Evolutionary conservation across 2,329 filamentous ascomycete genomes (phyloP).

Genomic region (Teratosphaeria nubilosa): DNA sequence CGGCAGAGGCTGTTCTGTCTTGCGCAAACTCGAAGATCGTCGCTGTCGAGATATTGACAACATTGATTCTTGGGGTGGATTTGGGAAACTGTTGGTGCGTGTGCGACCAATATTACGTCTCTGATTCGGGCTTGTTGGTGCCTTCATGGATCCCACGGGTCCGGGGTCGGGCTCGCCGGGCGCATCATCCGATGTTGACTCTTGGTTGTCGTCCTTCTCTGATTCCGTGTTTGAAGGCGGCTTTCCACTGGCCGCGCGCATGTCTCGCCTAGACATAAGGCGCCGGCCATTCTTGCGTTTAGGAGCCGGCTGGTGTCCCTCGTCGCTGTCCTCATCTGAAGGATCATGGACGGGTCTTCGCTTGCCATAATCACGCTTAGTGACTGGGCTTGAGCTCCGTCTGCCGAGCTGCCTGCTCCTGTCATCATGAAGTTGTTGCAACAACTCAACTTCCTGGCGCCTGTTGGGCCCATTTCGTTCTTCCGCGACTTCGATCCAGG

Average conservation of each 20-base stretch:
- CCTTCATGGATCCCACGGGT: slow-evolving; percentile 13
- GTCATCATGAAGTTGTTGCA: slow-evolving; percentile 64
- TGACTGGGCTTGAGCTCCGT: slow-evolving; percentile 26
- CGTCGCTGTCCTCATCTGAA: slow-evolving; percentile 10
- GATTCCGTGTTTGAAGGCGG: slow-evolving; percentile 16
- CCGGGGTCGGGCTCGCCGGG: not conserved
- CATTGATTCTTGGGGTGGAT: slow-evolving; percentile 10
- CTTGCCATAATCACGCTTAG: slow-evolving; percentile 22
- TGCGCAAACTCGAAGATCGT: slow-evolving; percentile 16
- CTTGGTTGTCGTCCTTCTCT: not conserved
- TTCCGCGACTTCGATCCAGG: slow-evolving; percentile 79
- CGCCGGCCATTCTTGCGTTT: slow-evolving; percentile 24
- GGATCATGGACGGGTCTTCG: slow-evolving; percentile 11
- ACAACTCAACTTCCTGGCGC: slow-evolving; percentile 73
- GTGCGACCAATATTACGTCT: slow-evolving; percentile 14
- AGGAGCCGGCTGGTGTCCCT: slow-evolving; percentile 10
- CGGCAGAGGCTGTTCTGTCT: slow-evolving; percentile 12
- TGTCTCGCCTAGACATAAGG: slow-evolving; percentile 26
- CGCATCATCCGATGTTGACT: slow-evolving; percentile 1
- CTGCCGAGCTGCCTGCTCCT: slow-evolving; percentile 20
- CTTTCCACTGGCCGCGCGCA: slow-evolving; percentile 23
- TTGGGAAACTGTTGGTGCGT: slow-evolving; percentile 20
- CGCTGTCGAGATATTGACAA: slow-evolving; percentile 15
- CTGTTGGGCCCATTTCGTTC: slow-evolving; percentile 76
- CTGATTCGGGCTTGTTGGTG: slow-evolving; percentile 16